These are phyloP conservation scores for Cystofilobasidium macerans DNA, from an alignment of 768 basidiomycete genomes.

Conservation along the genomic window DNA sequence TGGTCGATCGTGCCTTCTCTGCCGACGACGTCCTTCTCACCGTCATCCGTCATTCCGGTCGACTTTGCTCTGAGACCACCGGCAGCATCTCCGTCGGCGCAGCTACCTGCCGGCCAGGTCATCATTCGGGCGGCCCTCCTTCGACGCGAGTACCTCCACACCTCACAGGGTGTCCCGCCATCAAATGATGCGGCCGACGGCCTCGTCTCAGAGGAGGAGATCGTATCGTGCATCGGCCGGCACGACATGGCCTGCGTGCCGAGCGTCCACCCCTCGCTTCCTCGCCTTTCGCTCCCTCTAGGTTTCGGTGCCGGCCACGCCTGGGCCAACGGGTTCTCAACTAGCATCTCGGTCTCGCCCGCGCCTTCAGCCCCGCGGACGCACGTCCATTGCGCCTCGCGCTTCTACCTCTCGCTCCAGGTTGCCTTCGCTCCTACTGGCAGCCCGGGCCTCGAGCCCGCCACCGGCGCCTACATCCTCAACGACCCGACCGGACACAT, in stretches of 20 bases:
- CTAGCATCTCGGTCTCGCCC: constrained; percentile 23
- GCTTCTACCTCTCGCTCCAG: constrained; percentile 24
- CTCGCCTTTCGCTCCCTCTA: constrained; percentile 13
- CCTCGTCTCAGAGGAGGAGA: constrained; percentile 19
- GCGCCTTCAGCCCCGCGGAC: background rate
- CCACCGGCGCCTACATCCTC: constrained; percentile 9
- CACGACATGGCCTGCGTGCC: constrained; percentile 12
- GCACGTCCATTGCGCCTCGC: constrained; percentile 21
- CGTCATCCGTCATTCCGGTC: constrained; percentile 24
- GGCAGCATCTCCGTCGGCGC: background rate
- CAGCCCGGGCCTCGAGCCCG: background rate
- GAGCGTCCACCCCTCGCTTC: constrained; percentile 2
- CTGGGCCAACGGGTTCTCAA: constrained; percentile 23
- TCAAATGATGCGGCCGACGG: constrained; percentile 13
- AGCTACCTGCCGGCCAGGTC: constrained; percentile 7
- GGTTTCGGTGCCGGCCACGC: constrained; percentile 2
- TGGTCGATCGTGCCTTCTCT: constrained; percentile 19
- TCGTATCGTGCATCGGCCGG: constrained; percentile 9
- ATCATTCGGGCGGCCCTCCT: constrained; percentile 14
- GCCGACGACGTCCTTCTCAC: constrained; percentile 25
- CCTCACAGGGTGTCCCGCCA: constrained; percentile 6
- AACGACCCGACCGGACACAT: background rate
- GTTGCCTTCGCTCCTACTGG: constrained; percentile 19
- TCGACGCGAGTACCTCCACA: constrained; percentile 19
- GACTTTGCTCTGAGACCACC: constrained; percentile 13